Base-by-base conservation (phyloP, 2,329 filamentous ascomycete species). In the Metarhizium anisopliae region DNA sequence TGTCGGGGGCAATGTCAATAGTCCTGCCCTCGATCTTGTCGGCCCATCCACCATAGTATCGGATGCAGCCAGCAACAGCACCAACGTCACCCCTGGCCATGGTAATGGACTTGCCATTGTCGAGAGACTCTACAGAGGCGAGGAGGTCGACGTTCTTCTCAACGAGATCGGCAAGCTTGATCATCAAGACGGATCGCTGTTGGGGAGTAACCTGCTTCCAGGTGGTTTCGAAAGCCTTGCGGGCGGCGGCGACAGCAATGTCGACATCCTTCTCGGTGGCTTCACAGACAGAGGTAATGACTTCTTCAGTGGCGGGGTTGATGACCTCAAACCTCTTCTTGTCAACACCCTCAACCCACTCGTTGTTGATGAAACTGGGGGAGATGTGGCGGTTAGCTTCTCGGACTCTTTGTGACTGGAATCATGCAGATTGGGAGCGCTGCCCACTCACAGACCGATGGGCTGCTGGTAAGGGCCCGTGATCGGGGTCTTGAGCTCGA, bases 11-110 rank as follows among this genome's bases (percentile, higher is more conserved):
- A 63, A 90, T 88, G 66, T 95, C 89, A 61, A 94, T 85, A 56
- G 90, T 90, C 79, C 92, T 90, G 72, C 91, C 90, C 72, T 85
- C 80, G 62, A 94, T 86, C 84, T 95, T 96, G 79, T 96, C 91
- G 66, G 90, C 89, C 85, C 87, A 95, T 59, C 91, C 91, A 67
- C 82, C 90, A 66, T 74, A 75, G 70, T 75, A 96, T 72, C 91
- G 84, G 66, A 96, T 73, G 74, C 82, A 86, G 67, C 79, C 85
- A 61, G 82, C 77, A 57, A 85, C 85, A 63, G 82, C 80, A 55
- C 71, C 75, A 47, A 95, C 79, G 68, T 96, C 90, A 42, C 84
- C 87, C 68, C 84, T 87, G 59, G 89, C 86, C 81, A 90, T 83
- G 67, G 68, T 78, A 70, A 90, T 82, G 60, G 87, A 84, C 81